Base-by-base conservation (phyloP, 2,329 filamentous ascomycete species). In the Aureobasidium uvarum region DNA sequence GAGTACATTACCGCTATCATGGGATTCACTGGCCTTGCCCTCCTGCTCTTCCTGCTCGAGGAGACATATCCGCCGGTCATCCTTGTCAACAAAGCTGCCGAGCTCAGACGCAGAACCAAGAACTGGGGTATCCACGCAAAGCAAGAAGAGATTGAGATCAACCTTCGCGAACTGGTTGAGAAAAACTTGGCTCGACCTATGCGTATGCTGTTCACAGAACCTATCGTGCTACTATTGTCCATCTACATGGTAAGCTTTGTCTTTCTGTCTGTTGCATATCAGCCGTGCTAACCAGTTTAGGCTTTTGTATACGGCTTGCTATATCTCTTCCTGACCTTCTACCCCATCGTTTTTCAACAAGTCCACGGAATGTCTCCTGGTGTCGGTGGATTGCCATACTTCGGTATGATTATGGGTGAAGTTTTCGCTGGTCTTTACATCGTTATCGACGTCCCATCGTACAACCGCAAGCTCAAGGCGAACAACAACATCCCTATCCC, bases 271-370 rank as follows among this genome's bases (percentile, higher is more conserved):
- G 25, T 31, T 64, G 20, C 48, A 60, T 10, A 51, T 71, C 71
- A 70, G 67, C 6, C 2, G 23, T 50, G 46, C 46, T 50, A 31
- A 50, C 11, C 28, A 5, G 20, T 4, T n/a, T 7, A 33, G 51
- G 60, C 70, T 2, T 75, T 74, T 66, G 68, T 75, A 77, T 75
- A 74, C 62, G 72, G 74, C 83, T 81, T 95, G 0, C 84, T 96
- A 1, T 96, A 95, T 73, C 86, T 94, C 31, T 95, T 95, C 80
- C 81, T 96, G 62, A 93, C 91, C 0, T 90, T 91, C 1, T 96
- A 96, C 71, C 88, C 90, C 0, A 84, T 95, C 51, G 89, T 96
- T 55, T 96, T 95, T 78, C 81, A 88, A 67, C 74, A 77, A 1
- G 82, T 92, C 5, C 89, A 96, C 75, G 83, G 84, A 69, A 89